Conservation (phyloP, 2,329 filamentous ascomycete species). For the Penicillium corylophilum region DNA sequence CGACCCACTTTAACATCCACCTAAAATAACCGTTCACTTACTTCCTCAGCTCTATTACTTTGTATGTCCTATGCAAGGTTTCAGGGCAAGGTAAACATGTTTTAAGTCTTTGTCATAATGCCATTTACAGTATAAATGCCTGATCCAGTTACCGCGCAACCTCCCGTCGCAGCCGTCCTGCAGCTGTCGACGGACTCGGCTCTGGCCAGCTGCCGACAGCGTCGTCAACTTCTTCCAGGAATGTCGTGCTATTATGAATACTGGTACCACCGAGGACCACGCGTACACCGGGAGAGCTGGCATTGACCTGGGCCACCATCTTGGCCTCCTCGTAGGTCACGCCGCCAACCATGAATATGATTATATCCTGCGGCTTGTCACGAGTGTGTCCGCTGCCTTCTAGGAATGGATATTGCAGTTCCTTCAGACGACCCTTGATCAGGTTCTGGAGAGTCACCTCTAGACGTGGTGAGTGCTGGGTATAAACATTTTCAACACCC, state of each 20-base stretch:
- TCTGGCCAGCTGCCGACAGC: constrained; percentile 86
- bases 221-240: constrained; percentile 89
- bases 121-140: neutral
- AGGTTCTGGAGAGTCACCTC: constrained; percentile 87
- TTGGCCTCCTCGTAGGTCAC: constrained; percentile 97
- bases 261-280: constrained; percentile 86
- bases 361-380: constrained; percentile 94
- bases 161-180: constrained; percentile 62
- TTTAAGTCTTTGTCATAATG: neutral
- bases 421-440: constrained; percentile 84
- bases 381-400: constrained; percentile 82
- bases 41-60: no score
- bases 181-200: constrained; percentile 57
- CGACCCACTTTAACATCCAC: constrained; percentile 6
- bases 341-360: constrained; percentile 92
- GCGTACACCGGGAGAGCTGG: constrained; percentile 80
- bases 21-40: neutral
- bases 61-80: neutral
- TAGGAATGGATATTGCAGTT: constrained; percentile 89
- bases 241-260: constrained; percentile 83
- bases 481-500: constrained; percentile 98
- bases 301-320: constrained; percentile 92
- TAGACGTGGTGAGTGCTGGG: constrained; percentile 87
- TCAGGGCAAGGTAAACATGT: neutral
- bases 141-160: constrained; percentile 49